Evolutionary conservation across 108 stramenopile species (phyloP), one percentile per base, ranked within the genome.

Genomic region (Nitzschia inconspicua): DNA sequence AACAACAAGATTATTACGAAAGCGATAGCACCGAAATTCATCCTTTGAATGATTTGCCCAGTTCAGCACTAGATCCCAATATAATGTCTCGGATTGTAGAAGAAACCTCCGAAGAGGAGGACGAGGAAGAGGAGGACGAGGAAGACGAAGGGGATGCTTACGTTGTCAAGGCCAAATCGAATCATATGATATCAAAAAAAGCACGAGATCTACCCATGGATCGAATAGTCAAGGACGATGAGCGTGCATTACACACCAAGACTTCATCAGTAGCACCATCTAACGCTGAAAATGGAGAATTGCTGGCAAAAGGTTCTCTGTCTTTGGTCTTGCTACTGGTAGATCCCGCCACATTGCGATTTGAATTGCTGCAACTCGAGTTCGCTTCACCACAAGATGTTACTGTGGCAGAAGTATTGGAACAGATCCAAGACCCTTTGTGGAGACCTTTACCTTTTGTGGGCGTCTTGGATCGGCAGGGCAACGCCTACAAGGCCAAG

Each of bases 331-430:
- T 91, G 7, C 79, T 91, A 13, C 60, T 91, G 4, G 78, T 91
- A 77, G 89, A 91, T 40, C 85, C 84, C 11, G 47, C 55, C n/a
- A 77, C 85, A 2, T 73, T 79, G 19, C 76, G 83, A 22, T 91
- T 91, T 72, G 89, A 91, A 63, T 59, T 91, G 14, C 67, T 91
- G 39, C 89, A 91, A 64, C 82, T 91, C 14, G 89, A 91, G 57
- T 85, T 87, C 47, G 81, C 87, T 47, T 75, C 80, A 24, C 27
- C 57, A 8, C 77, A 84, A 43, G 62, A 18, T 7, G 82, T 83
- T 8, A 59, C 70, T 23, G 82, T 83, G 1, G 41, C 53, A 16
- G 85, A 91, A 53, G 71, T 91, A 26, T 58, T 85, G n/a, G 69
- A 39, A 1, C 89, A 87, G 49, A 70, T 91, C 44, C 53, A 73